phyloP scores from a whole-genome alignment of 805 yeast species.

The Hanseniaspora taiwanica region DNA sequence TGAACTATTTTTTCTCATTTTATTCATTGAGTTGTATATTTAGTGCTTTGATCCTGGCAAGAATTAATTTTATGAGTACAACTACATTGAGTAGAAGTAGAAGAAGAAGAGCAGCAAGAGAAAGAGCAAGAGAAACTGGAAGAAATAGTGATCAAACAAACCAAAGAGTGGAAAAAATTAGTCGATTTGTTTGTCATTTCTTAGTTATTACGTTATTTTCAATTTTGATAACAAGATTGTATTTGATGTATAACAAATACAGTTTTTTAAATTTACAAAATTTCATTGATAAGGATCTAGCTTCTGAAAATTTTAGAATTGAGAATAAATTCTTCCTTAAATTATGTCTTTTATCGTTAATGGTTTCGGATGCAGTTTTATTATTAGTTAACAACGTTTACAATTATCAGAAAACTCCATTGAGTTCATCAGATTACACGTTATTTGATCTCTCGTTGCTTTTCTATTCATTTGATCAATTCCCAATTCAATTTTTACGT shows the following conservation, averaged over 20 bases:
- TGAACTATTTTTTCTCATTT: conserved; percentile 35
- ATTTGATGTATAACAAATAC: too few species aligned
- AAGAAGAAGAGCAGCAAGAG: too few species aligned
- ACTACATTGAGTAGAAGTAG: conserved; percentile 10
- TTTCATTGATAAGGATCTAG: too few species aligned
- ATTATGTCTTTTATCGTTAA: conserved; percentile 3
- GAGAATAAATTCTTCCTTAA: conserved; percentile 20
- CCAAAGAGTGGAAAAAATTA: not conserved
- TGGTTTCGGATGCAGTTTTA: not conserved
- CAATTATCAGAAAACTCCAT: conserved; percentile 4
- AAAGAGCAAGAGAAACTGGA: too few species aligned
- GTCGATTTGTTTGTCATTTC: not conserved
- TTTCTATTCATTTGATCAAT: conserved; percentile 11
- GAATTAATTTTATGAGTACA: conserved; percentile 28
- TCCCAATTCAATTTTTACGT: not conserved
- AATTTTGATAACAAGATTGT: too few species aligned
- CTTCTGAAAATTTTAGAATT: not conserved
- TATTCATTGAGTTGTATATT: conserved; percentile 42
- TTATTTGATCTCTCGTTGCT: conserved; percentile 19
- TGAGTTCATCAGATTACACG: conserved; percentile 18
- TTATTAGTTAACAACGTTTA: not conserved
- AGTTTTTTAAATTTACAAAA: too few species aligned
- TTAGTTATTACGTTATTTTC: not conserved
- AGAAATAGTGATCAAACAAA: too few species aligned
- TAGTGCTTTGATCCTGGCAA: conserved; percentile 43